Evolutionary conservation across 495 filamentous ascomycete species (phyloP), one percentile per base, ranked within the genome.

Genomic region (Penicillium bialowiezense): DNA sequence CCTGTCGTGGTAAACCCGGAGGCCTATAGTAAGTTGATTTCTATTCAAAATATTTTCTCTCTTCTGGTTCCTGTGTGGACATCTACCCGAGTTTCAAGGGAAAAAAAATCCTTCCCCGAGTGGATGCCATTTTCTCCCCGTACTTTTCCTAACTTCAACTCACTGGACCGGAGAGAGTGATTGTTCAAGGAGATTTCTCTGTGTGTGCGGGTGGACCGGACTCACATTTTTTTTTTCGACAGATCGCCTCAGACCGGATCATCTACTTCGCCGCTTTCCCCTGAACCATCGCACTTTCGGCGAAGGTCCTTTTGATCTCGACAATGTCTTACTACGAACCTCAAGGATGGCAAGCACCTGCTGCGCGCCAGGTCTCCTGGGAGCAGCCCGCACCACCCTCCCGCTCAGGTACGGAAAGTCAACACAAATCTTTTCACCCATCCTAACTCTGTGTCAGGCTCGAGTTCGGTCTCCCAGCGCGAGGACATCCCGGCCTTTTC

Each of bases 251-350:
- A 59, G 57, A 48, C 54, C 65, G 61, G 63, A 69, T 63, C 54
- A 60, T 57, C 59, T 56, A 34, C 49, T 47, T 50, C 51, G 59
- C 56, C 54, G 56, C 48, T 50, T 38, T 42, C 54, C 53, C 60
- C 61, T 59, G 65, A 58, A 62, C 55, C 46, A 50, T 39, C 46
- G 53, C 51, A 51, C 44, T 44, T 50, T 44, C 50, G 26, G 23
- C 23, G 23, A 26, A 26, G 23, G 40, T 41, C 34, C 44, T 31
- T 36, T 36, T n/a, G 43, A 45, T 41, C 41, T 59, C 60, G 58
- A 76, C 56, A 63, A 93, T 93, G 89, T 86, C 89, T 61, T 66
- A 92, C 75, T 96, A 96, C 79, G 90, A 95, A 70, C 81, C 90
- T 56, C 83, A 87, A 64, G 80, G 85, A 64, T 93, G 88, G 89